Conservation (phyloP, 495 filamentous ascomycete genomes). For the Talaromyces proteolyticus region DNA sequence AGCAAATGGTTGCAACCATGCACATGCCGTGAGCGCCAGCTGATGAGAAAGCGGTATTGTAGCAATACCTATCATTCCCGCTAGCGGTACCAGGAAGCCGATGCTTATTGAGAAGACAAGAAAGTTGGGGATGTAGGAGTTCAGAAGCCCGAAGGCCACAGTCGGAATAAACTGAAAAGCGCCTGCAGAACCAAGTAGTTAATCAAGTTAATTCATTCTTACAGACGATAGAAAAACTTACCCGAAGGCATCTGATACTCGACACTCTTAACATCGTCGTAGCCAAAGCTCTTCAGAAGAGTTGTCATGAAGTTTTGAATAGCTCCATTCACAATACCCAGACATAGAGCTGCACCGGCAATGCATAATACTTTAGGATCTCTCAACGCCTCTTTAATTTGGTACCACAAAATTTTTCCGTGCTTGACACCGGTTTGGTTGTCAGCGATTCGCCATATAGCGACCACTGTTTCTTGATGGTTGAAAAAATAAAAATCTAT, state of each 20-base stretch:
- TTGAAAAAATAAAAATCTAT: conserved; percentile 32
- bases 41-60: conserved; percentile 1
- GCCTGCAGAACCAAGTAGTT: background rate
- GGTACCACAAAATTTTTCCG: conserved; percentile 25
- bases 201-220: background rate
- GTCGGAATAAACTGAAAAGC: background rate
- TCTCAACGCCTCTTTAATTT: conserved; percentile 29
- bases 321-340: conserved; percentile 39
- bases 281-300: conserved; percentile 39
- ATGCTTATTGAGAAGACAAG: background rate
- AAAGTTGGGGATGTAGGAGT: conserved; percentile 1
- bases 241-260: conserved; percentile 40
- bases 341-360: conserved; percentile 26
- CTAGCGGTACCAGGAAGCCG: background rate
- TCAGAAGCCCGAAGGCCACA: background rate
- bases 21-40: conserved; percentile 45
- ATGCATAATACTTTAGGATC: conserved; percentile 34
- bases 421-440: conserved; percentile 49
- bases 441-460: conserved; percentile 34
- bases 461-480: conserved; percentile 36
- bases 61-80: background rate
- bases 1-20: conserved; percentile 42
- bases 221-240: background rate
- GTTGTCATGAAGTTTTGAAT: conserved; percentile 40
- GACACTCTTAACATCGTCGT: conserved; percentile 29